Evolutionary conservation across 257 asterid species (phyloP), one percentile per base, ranked within the genome.

Genomic region (Solanum pimpinellifolium): DNA sequence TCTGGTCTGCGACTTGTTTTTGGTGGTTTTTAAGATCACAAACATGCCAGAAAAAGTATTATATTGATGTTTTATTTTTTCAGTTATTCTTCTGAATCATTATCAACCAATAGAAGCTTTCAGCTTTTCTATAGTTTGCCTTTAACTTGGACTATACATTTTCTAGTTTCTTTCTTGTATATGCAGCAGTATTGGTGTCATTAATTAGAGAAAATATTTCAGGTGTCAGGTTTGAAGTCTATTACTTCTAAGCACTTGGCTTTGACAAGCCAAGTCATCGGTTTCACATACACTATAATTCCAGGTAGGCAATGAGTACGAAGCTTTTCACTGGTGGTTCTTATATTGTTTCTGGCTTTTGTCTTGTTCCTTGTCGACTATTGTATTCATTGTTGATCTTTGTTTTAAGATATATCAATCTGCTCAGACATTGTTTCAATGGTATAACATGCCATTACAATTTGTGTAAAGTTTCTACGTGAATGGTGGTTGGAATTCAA

Each of bases 151-250:
- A 25, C 33, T 77, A 42, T 18, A 18, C 87, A 42, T 75, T 77
- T 46, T 46, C 29, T 29, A 16, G 62, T 47, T 78, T 78, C 41
- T 80, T 29, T 80, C 85, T 81, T 49, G 46, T 81, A 49, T 29
- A 81, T 49, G 42, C 69, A 49, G 42, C 69, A 49, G 39, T 81
- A 49, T 49, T 16, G 44, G 69, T 49, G 85, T 49, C 1, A 11
- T 49, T 88, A 87, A 80, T 88, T 88, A 90, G 86, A 86, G 46
- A 72, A 73, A 52, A 52, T 13, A 35, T 75, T 91, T 86, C 96
- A 97, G 99, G 99, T 97, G 86, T 96, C 99, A 90, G 99, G 99
- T 90, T 92, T 97, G 96, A 96, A 93, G 92, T 97, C 99, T 90
- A 97, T 97, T 87, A 97, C 99, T 86, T 96, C 99, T 84, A 95